Evolutionary conservation across 306 rosid species (phyloP).

Genomic region (Neltuma alba): DNA sequence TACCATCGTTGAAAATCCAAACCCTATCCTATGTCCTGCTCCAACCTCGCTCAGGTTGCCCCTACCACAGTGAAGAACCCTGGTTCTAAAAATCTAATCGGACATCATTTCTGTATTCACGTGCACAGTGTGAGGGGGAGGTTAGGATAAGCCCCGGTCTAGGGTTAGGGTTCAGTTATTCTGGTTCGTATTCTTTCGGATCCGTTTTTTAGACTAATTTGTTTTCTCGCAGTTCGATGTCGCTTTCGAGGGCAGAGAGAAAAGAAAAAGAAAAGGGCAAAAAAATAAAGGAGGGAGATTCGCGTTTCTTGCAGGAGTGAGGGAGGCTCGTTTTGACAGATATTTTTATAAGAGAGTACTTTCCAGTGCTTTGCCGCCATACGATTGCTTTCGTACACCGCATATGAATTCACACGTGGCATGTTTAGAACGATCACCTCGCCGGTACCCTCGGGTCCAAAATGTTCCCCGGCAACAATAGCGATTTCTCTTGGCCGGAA

Average conservation of each 20-base stretch:
- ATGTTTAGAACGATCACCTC: constrained; percentile 24
- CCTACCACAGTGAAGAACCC: constrained; percentile 21
- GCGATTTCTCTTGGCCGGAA: too few species aligned
- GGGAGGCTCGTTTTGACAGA: constrained; percentile 43
- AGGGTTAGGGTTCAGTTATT: constrained; percentile 80
- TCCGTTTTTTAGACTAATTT: constrained; percentile 58
- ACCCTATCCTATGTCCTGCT: constrained; percentile 44
- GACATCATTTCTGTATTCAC: constrained; percentile 30
- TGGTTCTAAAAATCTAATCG: constrained; percentile 46
- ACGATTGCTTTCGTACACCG: constrained; percentile 15
- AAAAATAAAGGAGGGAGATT: constrained; percentile 43
- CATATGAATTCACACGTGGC: constrained; percentile 27
- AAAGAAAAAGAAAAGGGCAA: neutral
- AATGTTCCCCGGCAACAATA: too few species aligned
- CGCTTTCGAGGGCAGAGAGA: constrained; percentile 58
- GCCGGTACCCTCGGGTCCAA: constrained; percentile 3
- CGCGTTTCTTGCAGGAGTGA: constrained; percentile 57
- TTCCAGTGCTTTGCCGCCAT: constrained; percentile 35
- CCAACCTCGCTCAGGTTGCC: constrained; percentile 6
- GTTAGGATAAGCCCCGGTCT: constrained; percentile 62
- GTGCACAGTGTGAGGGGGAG: constrained; percentile 23
- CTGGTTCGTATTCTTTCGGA: constrained; percentile 64
- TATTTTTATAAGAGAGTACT: constrained; percentile 46
- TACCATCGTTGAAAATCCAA: constrained; percentile 68
- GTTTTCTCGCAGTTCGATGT: constrained; percentile 54